Percentiles rank a stretch among this genome's conserved stretches.
Evolutionary conservation across 2,329 filamentous ascomycete species (phyloP).

Genomic region (Microcera coccophila): DNA sequence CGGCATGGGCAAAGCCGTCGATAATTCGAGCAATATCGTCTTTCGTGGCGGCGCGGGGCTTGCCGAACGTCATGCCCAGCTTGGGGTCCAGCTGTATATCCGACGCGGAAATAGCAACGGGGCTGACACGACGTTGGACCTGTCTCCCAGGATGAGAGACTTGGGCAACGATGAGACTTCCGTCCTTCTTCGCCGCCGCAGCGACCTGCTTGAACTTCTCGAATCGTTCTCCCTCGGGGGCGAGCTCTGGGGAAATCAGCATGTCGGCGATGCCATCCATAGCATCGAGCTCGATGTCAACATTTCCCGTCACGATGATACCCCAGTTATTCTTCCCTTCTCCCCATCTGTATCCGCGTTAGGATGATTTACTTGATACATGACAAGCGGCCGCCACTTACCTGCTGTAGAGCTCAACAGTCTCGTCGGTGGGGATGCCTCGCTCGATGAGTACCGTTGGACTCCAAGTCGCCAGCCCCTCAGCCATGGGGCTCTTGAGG

Average conservation of each 20-base stretch:
- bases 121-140: conserved; percentile 27
- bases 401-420: conserved; percentile 50
- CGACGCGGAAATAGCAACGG: conserved; percentile 37
- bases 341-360: conserved; percentile 43
- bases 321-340: conserved; percentile 45
- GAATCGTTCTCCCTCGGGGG: conserved; percentile 53
- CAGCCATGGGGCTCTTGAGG: conserved; percentile 62
- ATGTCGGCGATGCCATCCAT: conserved; percentile 51
- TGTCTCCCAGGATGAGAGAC: conserved; percentile 60
- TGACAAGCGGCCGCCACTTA: conserved; percentile 6
- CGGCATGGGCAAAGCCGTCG: conserved; percentile 56
- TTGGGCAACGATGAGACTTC: conserved; percentile 56
- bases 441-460: conserved; percentile 46
- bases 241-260: conserved; percentile 51
- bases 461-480: conserved; percentile 57
- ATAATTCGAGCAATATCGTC: conserved; percentile 53
- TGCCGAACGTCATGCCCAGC: conserved; percentile 31
- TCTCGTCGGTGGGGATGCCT: conserved; percentile 33
- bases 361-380: background rate
- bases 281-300: conserved; percentile 57
- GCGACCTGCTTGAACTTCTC: conserved; percentile 56
- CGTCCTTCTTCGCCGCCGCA: conserved; percentile 49
- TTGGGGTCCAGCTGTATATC: conserved; percentile 29
- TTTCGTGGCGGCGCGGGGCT: conserved; percentile 48
- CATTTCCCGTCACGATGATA: conserved; percentile 57